These are phyloP conservation scores for Globisporangium splendens DNA, from an alignment of 352 stramenopile species.

Conservation along the genomic window DNA sequence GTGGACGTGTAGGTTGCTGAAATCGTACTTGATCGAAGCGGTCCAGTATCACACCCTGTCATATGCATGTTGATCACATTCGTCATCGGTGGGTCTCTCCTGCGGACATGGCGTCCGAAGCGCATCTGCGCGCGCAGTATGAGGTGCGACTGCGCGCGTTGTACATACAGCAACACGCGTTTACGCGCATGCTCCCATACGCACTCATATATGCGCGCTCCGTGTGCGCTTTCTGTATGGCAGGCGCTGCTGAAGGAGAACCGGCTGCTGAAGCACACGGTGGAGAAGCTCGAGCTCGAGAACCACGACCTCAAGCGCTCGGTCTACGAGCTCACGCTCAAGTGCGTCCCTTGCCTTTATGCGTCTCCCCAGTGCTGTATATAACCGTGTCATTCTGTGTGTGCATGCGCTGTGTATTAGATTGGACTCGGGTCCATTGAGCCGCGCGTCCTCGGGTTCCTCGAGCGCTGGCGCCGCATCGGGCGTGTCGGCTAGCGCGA, in stretches of 20 bases:
- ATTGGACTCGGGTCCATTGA: conserved; percentile 47
- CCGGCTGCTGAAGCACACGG: conserved; percentile 74
- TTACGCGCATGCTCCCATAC: background rate
- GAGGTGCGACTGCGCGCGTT: conserved; percentile 36
- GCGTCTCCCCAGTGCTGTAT: no score
- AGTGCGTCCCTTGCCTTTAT: conserved; percentile 51
- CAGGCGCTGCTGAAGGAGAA: conserved; percentile 82
- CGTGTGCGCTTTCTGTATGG: background rate
- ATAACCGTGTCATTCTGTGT: no score
- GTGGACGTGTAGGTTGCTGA: no score
- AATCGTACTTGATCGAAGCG: conserved; percentile 1
- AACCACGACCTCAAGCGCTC: conserved; percentile 90
- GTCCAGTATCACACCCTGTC: background rate
- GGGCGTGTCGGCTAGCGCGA: conserved; percentile 17
- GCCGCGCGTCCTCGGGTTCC: conserved; percentile 12
- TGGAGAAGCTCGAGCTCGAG: conserved; percentile 84
- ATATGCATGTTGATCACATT: no score
- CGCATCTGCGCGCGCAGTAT: conserved; percentile 79
- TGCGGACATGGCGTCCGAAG: conserved; percentile 68
- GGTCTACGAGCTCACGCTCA: conserved; percentile 88
- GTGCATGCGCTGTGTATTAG: no score
- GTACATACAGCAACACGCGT: no score
- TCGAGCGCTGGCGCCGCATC: conserved; percentile 9
- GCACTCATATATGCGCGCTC: background rate
- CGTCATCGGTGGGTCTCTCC: no score